Evolutionary conservation across 768 basidiomycete genomes (phyloP), one percentile per base, ranked within the genome.

Genomic region (Nevesoporus exiguus): DNA sequence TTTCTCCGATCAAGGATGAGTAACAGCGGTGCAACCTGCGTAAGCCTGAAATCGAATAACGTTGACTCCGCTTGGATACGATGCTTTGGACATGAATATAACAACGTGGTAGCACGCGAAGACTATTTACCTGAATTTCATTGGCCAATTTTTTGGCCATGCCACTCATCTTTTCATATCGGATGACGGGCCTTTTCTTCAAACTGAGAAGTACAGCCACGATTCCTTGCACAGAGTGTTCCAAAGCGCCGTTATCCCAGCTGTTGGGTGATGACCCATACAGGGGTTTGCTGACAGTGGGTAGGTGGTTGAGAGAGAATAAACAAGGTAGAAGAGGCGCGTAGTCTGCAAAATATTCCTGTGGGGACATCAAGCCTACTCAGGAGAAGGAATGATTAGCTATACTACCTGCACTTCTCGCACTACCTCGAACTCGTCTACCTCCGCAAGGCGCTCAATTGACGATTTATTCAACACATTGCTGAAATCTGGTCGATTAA

Each of bases 281-380:
- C 17, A 94, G 66, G 3, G 89, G 89, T 57, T 71, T 77, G 25
- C 77, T 71, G 13, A 75, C 61, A 0, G 83, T 79, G 1, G 94
- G 91, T 0, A 74, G 73, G 65, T 93, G 81, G 62, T 90, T 90
- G 41, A 98, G 73, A 14, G 94, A 92, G 75, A 96, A 98, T 22
- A 98, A 74, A 37, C 79, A 89, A 1, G 93, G 87, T 2, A 93
- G 74, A 42, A 98, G 77, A 0, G 96, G 93, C 1, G 91, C 81
- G 63, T 94, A 98, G 71, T 99, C 97, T 60, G 93, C 94, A 70
- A 98, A 99, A 75, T 93, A 93, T 81, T 99, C 97, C 94, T 93
- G 76, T 55, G 40, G 54, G 42, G 8, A 31, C 11, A 51, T 58
- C 41, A 59, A 41, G 7, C 29, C 44, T 5, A 36, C 4, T 37